Evolutionary conservation across 129 eudicot genomes (phyloP), one percentile per base, ranked within the genome.

Genomic region (Flaveria trinervia): DNA sequence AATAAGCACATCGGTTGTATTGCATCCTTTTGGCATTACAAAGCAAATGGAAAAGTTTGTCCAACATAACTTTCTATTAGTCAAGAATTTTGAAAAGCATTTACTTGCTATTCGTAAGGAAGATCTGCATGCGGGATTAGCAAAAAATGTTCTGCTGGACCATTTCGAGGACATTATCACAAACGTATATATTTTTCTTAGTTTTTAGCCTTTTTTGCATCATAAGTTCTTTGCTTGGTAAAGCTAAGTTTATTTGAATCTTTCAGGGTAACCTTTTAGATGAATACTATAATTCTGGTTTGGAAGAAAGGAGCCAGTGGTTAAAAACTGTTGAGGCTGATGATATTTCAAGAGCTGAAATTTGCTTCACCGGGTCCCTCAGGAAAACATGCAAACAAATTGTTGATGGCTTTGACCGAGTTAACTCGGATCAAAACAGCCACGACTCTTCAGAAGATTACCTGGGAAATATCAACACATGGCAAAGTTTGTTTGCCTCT

Each of bases 1-100:
- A 43, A 50, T 77, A 6, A 66, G 82, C 46, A 81, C 57, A 51
- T 85, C 66, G 22, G 78, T 83, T 77, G 60, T 68, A 56, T 59
- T 88, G 50, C 83, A 80, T 78, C 89, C 88, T 11, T 66, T 60
- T 73, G 86, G 91, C 20, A 77, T 91, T 39, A 86, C 97, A 16
- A 80, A 88, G 61, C 81, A 91, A 74, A 92, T 95, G 96, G 90
- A 87, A 77, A 82, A 74, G 70, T 77, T 86, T 61, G 89, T 92
- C n/a, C 71, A 71, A 82, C 72, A 89, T 39, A 91, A 89, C 71
- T 88, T 89, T 61, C 54, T 78, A 84, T 60, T 92, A 65, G 43
- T 95, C 25, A 82, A 66, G 69, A 79, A 79, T 71, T 87, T 95
- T 74, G 81, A 85, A 65, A 87, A 79, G 26, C 56, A 83, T 76